Conservation (phyloP, 345 rosid genomes). For the Eucalyptus regnans region DNA sequence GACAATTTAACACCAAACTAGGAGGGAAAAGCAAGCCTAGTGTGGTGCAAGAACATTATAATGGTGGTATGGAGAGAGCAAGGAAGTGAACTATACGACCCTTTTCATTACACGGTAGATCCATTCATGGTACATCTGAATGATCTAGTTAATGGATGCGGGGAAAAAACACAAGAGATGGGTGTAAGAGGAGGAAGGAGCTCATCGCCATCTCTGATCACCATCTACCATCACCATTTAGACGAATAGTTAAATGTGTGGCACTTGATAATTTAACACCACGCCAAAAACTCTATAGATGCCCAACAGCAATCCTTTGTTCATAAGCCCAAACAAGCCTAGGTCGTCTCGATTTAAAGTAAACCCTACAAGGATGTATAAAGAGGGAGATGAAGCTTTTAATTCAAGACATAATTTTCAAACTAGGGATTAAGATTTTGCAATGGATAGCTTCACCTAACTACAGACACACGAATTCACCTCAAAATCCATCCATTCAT, state of each 20-base stretch:
- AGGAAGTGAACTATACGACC: not conserved
- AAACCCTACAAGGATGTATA: not conserved
- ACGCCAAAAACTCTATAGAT: fast-evolving
- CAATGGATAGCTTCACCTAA: not conserved
- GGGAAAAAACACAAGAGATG: not conserved
- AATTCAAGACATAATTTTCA: not conserved
- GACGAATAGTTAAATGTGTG: fast-evolving
- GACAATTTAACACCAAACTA: not conserved
- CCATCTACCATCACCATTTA: not conserved
- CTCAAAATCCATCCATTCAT: not conserved
- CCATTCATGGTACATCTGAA: not conserved
- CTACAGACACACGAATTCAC: not conserved
- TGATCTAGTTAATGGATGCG: fast-evolving
- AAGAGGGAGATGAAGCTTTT: not conserved
- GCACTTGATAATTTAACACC: not conserved
- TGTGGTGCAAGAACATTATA: not conserved
- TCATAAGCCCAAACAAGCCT: not conserved
- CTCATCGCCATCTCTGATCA: fast-evolving
- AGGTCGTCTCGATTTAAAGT: fast-evolving
- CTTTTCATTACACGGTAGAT: not conserved
- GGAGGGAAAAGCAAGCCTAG: not conserved
- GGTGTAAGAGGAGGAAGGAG: not conserved
- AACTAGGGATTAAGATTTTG: not conserved
- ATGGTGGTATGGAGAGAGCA: not conserved
- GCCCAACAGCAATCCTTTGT: fast-evolving